Evolutionary conservation across 805 yeast species (phyloP).

Genomic region (Sugiyamaella boreocaroliniensis): DNA sequence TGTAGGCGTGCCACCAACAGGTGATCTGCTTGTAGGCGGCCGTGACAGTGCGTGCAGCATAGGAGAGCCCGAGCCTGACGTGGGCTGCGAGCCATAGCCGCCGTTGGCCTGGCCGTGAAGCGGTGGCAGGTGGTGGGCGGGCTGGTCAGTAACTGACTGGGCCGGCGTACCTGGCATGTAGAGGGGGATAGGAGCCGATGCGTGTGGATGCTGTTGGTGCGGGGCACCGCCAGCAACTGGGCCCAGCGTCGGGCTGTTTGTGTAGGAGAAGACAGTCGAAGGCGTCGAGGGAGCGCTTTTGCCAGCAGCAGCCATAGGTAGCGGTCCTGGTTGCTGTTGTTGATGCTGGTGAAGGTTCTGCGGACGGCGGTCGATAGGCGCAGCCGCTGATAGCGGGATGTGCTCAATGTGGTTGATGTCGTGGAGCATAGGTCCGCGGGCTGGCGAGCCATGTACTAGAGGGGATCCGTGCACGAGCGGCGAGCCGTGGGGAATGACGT

Average conservation of each 20-base stretch:
- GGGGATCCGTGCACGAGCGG: constrained; percentile 9
- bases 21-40: too few species aligned
- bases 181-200: not conserved
- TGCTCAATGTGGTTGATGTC: constrained; percentile 15
- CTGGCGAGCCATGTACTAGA: constrained; percentile 9
- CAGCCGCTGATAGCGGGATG: constrained; percentile 10
- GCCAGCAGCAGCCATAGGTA: not conserved
- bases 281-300: constrained; percentile 15
- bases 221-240: constrained; percentile 1
- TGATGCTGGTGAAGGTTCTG: constrained; percentile 2
- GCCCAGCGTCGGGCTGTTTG: constrained; percentile 10
- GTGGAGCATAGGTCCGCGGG: constrained; percentile 3
- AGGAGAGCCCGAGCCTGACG: too few species aligned
- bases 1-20: too few species aligned
- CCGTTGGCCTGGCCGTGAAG: not conserved
- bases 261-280: constrained; percentile 13
- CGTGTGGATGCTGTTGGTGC: not conserved
- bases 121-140: not conserved
- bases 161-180: not conserved
- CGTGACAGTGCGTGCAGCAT: too few species aligned
- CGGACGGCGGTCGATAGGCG: constrained; percentile 4
- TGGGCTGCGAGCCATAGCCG: not conserved
- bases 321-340: too few species aligned
- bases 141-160: not conserved
- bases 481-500: constrained; percentile 11